phyloP scores from a whole-genome alignment of 768 basidiomycete species.

The Rhodotorula diobovata region DNA sequence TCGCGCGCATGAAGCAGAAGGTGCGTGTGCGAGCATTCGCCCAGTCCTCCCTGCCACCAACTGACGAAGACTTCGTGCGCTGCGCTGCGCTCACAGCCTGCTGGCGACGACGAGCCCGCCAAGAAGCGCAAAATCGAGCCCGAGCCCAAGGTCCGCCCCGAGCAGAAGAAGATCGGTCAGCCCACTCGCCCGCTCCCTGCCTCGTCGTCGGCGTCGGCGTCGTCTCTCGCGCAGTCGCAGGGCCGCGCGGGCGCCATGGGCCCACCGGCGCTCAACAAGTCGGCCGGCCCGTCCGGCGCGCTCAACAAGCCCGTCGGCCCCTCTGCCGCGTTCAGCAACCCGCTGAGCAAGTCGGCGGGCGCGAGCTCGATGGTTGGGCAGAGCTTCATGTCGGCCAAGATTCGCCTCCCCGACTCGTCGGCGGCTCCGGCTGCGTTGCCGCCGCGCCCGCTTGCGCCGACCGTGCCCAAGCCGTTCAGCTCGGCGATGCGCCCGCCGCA shows the following conservation, averaged over 20 bases:
- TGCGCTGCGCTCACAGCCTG: background rate
- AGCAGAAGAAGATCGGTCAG: conserved; percentile 58
- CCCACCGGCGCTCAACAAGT: conserved; percentile 42
- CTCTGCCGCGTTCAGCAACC: background rate
- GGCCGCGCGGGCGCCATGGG: conserved; percentile 47
- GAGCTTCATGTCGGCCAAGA: conserved; percentile 35
- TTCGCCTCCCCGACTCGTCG: conserved; percentile 12
- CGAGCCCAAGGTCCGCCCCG: conserved; percentile 58
- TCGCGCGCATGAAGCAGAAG: conserved; percentile 21
- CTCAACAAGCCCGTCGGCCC: conserved; percentile 23
- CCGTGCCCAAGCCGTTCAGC: conserved; percentile 46
- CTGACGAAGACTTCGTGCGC: background rate
- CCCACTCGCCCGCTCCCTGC: conserved; percentile 41
- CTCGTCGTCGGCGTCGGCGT: conserved; percentile 12
- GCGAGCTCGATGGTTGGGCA: conserved; percentile 61
- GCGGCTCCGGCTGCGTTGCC: conserved; percentile 50
- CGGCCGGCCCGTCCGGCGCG: background rate
- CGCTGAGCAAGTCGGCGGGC: conserved; percentile 46
- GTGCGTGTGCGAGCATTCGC: too few species aligned
- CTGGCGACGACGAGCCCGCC: conserved; percentile 60
- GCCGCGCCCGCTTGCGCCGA: conserved; percentile 52
- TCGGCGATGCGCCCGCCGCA: conserved; percentile 5
- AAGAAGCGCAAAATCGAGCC: conserved; percentile 65
- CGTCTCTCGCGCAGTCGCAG: conserved; percentile 24
- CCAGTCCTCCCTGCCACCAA: too few species aligned